phyloP scores from a whole-genome alignment of 2,329 filamentous ascomycete species.

The Trichophyton schoenleinii region DNA sequence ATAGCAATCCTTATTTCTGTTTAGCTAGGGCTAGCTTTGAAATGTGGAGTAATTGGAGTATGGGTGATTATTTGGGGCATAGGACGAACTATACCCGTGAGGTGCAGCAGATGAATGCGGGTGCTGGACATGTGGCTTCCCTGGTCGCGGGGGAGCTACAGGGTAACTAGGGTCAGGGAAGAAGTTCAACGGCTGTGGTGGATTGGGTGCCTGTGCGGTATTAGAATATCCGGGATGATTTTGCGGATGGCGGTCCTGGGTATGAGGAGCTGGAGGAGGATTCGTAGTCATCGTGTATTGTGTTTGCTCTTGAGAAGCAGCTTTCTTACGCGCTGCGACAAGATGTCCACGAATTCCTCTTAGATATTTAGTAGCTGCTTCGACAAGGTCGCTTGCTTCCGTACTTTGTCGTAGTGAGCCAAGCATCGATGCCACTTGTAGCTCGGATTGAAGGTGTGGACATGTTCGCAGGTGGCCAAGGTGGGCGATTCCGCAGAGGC shows the following conservation, averaged over 20 bases:
- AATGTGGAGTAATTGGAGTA: not conserved
- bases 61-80: not conserved
- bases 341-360: slow-evolving; percentile 44
- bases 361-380: slow-evolving; percentile 45
- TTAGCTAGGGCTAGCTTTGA: not conserved
- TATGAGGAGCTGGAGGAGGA: not conserved
- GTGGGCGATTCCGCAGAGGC: slow-evolving; percentile 52
- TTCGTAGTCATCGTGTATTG: not conserved
- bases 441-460: slow-evolving; percentile 50
- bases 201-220: not conserved
- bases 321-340: slow-evolving; percentile 38
- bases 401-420: slow-evolving; percentile 47
- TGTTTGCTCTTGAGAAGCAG: not conserved
- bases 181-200: not conserved
- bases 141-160: not conserved
- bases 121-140: not conserved
- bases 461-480: slow-evolving; percentile 45
- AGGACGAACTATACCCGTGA: not conserved
- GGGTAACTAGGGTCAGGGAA: not conserved
- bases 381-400: slow-evolving; percentile 43
- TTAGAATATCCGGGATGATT: not conserved
- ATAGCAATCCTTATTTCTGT: not conserved
- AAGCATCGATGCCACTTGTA: slow-evolving; percentile 52
- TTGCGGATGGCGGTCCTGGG: not conserved
- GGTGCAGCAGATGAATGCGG: not conserved